These are phyloP conservation scores for Leccinellum rugosiceps DNA, from an alignment of 768 basidiomycete genomes.

Conservation along the genomic window DNA sequence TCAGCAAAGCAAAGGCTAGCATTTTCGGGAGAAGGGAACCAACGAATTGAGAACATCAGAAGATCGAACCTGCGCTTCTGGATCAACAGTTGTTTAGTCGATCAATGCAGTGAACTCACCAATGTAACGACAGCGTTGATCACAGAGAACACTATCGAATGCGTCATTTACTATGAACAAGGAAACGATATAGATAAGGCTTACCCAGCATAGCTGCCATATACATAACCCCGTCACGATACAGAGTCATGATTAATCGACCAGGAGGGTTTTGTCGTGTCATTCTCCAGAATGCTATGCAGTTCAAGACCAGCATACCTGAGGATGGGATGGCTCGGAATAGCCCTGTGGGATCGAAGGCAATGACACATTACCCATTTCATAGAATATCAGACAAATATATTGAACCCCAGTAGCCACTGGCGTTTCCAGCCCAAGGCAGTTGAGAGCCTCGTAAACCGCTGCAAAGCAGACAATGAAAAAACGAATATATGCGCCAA, in stretches of 20 bases:
- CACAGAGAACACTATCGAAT: slow-evolving; percentile 12
- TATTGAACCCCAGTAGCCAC: slow-evolving; percentile 8
- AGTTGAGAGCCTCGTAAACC: slow-evolving; percentile 10
- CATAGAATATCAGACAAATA: slow-evolving; percentile 11
- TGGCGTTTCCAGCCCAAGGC: slow-evolving; percentile 2
- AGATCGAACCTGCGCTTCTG: slow-evolving; percentile 7
- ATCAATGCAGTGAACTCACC: not conserved
- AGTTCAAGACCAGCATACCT: slow-evolving; percentile 20
- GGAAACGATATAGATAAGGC: not conserved
- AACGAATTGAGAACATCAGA: slow-evolving; percentile 19
- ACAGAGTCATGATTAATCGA: slow-evolving; percentile 11
- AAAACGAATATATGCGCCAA: too few species aligned
- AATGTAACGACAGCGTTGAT: slow-evolving; percentile 14
- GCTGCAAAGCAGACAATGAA: slow-evolving; percentile 1
- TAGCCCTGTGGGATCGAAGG: not conserved
- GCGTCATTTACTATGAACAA: not conserved
- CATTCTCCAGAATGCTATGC: slow-evolving; percentile 15
- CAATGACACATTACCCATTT: slow-evolving; percentile 5
- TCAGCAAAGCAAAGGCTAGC: slow-evolving; percentile 3
- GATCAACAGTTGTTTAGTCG: not conserved
- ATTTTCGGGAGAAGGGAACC: not conserved
- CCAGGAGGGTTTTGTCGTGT: slow-evolving; percentile 6
- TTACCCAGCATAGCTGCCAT: slow-evolving; percentile 14
- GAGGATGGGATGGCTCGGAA: not conserved
- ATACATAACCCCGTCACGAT: slow-evolving; percentile 20